A percentile compares a stretch with the other conserved stretches of the same genome.
Conservation (phyloP, 1,284 basidiomycete genomes). For the Coniophora puteana region DNA sequence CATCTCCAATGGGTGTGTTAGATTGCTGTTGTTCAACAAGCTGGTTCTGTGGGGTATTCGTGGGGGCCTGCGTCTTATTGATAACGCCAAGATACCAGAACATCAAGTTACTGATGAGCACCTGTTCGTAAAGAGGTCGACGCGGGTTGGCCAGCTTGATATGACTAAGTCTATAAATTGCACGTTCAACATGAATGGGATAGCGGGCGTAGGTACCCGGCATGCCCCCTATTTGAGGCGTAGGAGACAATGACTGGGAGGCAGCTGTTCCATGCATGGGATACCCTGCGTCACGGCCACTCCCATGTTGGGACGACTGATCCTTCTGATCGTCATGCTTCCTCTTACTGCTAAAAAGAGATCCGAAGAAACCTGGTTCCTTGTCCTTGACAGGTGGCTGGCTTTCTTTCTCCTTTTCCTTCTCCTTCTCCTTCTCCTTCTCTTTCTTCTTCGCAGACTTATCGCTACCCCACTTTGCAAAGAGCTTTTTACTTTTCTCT, state of each 20-base stretch:
- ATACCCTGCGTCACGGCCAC: conserved; percentile 77
- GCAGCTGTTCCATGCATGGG: conserved; percentile 80
- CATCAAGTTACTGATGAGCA: conserved; percentile 98
- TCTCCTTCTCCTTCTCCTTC: conserved; percentile 43
- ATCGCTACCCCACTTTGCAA: conserved; percentile 68
- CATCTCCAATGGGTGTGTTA: neutral
- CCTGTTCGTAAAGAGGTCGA: conserved; percentile 95
- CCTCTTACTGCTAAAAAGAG: conserved; percentile 83
- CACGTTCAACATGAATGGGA: conserved; percentile 97
- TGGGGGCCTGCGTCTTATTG: conserved; percentile 71
- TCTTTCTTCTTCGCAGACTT: conserved; percentile 57
- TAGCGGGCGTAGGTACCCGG: conserved; percentile 78
- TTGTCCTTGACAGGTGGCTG: conserved; percentile 51
- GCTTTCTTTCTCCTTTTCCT: conserved; percentile 61
- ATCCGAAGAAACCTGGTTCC: conserved; percentile 81
- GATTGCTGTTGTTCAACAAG: conserved; percentile 13
- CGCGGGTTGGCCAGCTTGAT: conserved; percentile 98
- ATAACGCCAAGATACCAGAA: conserved; percentile 99
- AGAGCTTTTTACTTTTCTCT: conserved; percentile 78
- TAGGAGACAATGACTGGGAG: conserved; percentile 70
- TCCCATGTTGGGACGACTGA: conserved; percentile 43
- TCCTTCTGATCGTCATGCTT: conserved; percentile 64
- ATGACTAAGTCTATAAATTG: conserved; percentile 95
- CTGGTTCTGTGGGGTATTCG: conserved; percentile 21
- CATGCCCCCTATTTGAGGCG: conserved; percentile 50